A percentile compares a stretch with the other conserved stretches of the same genome.
phyloP scores from a whole-genome alignment of 192 early-diverging fungal genomes.

The Fimicolochytrium jonesii region DNA sequence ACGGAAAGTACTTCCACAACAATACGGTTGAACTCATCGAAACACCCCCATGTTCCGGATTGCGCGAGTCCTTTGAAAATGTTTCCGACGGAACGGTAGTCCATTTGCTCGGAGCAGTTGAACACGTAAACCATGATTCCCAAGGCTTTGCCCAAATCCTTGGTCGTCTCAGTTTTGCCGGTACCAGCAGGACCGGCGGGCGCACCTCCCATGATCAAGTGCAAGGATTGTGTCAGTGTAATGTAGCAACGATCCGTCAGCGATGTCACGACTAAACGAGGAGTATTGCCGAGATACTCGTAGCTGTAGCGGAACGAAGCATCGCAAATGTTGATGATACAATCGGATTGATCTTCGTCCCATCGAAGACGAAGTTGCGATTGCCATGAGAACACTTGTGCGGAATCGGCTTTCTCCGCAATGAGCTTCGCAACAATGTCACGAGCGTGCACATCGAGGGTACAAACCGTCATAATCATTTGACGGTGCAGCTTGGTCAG shows the following conservation, averaged over 20 bases:
- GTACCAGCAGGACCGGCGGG: slow-evolving; percentile 62
- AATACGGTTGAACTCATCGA: slow-evolving; percentile 65
- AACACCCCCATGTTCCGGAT: slow-evolving; percentile 63
- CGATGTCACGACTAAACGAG: slow-evolving; percentile 60
- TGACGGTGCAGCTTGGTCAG: slow-evolving; percentile 48
- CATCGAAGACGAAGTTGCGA: slow-evolving; percentile 57
- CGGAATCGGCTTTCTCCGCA: slow-evolving; percentile 60
- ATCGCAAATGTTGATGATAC: slow-evolving; percentile 67
- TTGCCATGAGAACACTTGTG: slow-evolving; percentile 65
- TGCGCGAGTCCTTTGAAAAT: slow-evolving; percentile 67
- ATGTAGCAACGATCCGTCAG: slow-evolving; percentile 67
- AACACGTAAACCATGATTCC: slow-evolving; percentile 69
- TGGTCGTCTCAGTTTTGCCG: slow-evolving; percentile 57
- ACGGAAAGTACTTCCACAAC: slow-evolving; percentile 65
- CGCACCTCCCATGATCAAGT: slow-evolving; percentile 64
- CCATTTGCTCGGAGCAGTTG: slow-evolving; percentile 68
- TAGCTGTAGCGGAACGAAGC: slow-evolving; percentile 60
- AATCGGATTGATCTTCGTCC: slow-evolving; percentile 59
- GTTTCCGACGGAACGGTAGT: slow-evolving; percentile 65
- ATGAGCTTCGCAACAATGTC: slow-evolving; percentile 65
- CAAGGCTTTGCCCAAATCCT: slow-evolving; percentile 63
- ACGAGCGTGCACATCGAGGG: slow-evolving; percentile 63
- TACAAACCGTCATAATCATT: slow-evolving; percentile 70
- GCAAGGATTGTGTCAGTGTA: slow-evolving; percentile 60
- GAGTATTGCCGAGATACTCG: slow-evolving; percentile 64